Base-by-base conservation (phyloP, 192 early-diverging fungal species). In the Coemansia sp. region DNA sequence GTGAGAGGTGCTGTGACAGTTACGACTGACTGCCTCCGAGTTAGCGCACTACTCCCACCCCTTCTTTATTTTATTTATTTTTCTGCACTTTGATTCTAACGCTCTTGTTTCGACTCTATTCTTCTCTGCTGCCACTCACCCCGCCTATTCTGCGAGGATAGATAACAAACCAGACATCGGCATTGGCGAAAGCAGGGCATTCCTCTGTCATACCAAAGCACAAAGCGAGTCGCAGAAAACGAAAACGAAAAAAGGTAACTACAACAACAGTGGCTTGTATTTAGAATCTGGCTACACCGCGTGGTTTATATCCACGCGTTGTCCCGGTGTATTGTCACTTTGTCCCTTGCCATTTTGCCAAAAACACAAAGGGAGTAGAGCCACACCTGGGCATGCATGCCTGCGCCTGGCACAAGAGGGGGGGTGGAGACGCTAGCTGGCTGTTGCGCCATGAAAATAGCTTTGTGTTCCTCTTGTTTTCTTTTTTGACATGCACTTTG, bases 381-480 rank as follows among this genome's bases (percentile, higher is more conserved):
- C 51, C 51, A 54, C 51, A 54, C 51, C 27, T 54, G 51, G 27
- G 51, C 51, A 54, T 54, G 51, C 29, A 54, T 54, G 51, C 51
- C n/a, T n/a, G 51, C 51, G 27, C 27, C 27, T 35, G 2, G 32
- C 32, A 35, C 32, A 35, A 35, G 32, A 35, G 32, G 32, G 32
- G n/a, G 32, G 32, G 32, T 35, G 32, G 32, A 5, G 32, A 7
- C 7, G 32, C 32, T 7, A 5, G 32, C 4, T 35, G 7, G 32
- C 32, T 35, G n/a, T 27, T 15, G 47, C 47, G 47, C 24, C 47
- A 25, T 51, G 25, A n/a, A 51, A 51, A 25, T 51, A 51, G 47
- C 14, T 51, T 12, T 41, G 40, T n/a, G 12, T 10, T 25, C 47
- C 47, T 51, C 11, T 22, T 32, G 22, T 54, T 54, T 54, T n/a